Evolutionary conservation across 225 moss, liverwort and hornwort species (phyloP).

Genomic region (Neckera pumila): DNA sequence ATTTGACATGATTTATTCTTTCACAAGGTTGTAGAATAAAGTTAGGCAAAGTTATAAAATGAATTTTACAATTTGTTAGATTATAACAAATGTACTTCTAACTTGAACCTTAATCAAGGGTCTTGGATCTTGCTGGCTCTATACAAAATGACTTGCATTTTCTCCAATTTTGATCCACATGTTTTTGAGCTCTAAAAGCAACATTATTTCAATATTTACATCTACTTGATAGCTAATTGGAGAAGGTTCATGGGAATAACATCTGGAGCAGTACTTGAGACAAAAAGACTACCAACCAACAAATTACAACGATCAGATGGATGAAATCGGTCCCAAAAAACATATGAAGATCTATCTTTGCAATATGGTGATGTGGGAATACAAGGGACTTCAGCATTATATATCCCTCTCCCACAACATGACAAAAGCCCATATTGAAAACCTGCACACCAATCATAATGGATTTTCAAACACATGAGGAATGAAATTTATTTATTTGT

Average conservation of each 20-base stretch:
- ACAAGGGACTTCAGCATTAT: slow-evolving; percentile 66
- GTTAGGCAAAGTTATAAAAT: neutral
- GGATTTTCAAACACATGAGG: neutral
- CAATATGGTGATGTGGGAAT: slow-evolving; percentile 66
- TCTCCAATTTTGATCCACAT: neutral
- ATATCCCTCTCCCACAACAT: slow-evolving; percentile 66
- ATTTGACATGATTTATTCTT: neutral
- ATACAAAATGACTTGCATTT: neutral
- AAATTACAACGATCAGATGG: slow-evolving; percentile 68
- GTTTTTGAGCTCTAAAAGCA: neutral
- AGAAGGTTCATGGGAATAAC: slow-evolving; percentile 56
- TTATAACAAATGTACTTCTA: neutral
- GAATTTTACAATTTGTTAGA: neutral
- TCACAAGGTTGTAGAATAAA: neutral
- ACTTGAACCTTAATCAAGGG: neutral
- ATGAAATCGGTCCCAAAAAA: slow-evolving; percentile 96
- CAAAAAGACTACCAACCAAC: slow-evolving; percentile 29
- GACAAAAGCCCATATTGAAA: slow-evolving; percentile 46
- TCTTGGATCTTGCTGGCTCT: too few species aligned
- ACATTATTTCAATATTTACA: neutral
- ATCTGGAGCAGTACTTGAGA: slow-evolving; percentile 37
- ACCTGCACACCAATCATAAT: slow-evolving; percentile 8
- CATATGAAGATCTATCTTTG: slow-evolving; percentile 45
- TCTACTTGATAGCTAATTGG: slow-evolving; percentile 28
- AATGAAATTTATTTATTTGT: neutral